Base-by-base conservation (phyloP, 2,329 filamentous ascomycete species). In the Metarhizium robertsii region DNA sequence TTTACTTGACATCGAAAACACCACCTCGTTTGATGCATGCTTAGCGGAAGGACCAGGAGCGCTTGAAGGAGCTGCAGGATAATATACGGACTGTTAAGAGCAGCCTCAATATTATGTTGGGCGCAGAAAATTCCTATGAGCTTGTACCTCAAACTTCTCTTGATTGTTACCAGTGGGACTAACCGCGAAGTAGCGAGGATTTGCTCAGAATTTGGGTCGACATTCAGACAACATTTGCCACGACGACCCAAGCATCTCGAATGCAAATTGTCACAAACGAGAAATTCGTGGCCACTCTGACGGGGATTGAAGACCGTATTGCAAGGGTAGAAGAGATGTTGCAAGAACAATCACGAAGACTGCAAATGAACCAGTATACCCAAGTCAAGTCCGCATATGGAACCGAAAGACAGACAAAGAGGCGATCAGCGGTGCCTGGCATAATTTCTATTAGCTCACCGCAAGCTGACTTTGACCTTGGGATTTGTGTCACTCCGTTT, bases 51-150 rank as follows among this genome's bases (percentile, higher is more conserved):
- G 57, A 63, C 40, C 64, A 66, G 45, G 47, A 43, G 20, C 62
- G 55, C 36, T 53, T 67, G 11, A 62, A 65, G 49, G 53, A 40
- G 4, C 53, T 67, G 43, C 66, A 67, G 50, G 61, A 63, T 38
- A 63, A 63, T 30, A 61, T 66, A 45, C 59, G 60, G 11, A 58
- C 60, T 2, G 57, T 67, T 49, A 66, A 66, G 54, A 62, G 60
- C 48, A 66, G 59, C 50, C 49, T 67, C 38, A 68, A 66, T 52
- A 61, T 67, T 29, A 57, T 66, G 52, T 61, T 65, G 16, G 66
- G 65, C 2, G 63, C 65, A 1, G 64, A 61, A 16, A 64, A 65
- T 54, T 68, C 62, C 63, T 25, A 63, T 49, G 63, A 4, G 25
- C 25, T 50, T 30, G 1, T 25, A 25, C 29, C 18, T 36, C 34